phyloP scores from a whole-genome alignment of 1,284 basidiomycete species.

The Marasmius sp. region DNA sequence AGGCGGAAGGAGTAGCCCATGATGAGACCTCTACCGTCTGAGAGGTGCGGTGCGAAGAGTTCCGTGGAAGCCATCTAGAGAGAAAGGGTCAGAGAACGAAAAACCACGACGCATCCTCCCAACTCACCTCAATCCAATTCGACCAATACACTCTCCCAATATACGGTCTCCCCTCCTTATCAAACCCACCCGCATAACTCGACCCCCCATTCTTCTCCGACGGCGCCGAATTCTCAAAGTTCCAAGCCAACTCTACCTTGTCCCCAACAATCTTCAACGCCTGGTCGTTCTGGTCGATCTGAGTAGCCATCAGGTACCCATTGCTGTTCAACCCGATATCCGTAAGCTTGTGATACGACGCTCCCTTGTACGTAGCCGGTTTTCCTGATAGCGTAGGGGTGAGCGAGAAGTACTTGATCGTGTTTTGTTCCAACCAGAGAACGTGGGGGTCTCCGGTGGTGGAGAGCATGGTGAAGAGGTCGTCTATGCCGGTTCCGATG shows the following conservation, averaged over 20 bases:
- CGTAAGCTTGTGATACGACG: constrained; percentile 46
- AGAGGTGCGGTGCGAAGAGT: constrained; percentile 56
- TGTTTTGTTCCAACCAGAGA: constrained; percentile 70
- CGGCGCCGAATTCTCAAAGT: constrained; percentile 53
- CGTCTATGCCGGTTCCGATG: constrained; percentile 46
- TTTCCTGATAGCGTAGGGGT: constrained; percentile 54
- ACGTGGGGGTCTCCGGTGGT: constrained; percentile 37
- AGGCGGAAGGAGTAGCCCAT: constrained; percentile 72
- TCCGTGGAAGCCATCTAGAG: constrained; percentile 50
- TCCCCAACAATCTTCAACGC: constrained; percentile 50
- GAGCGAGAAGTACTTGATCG: constrained; percentile 53
- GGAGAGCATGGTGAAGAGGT: constrained; percentile 39
- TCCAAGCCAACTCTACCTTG: constrained; percentile 47
- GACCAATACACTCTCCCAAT: constrained; percentile 80
- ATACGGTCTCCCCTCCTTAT: constrained; percentile 57
- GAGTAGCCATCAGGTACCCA: constrained; percentile 54
- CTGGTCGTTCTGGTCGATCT: constrained; percentile 52
- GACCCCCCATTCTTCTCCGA: constrained; percentile 44
- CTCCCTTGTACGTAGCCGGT: constrained; percentile 39
- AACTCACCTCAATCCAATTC: constrained; percentile 51
- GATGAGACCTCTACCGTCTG: constrained; percentile 54
- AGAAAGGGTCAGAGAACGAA: constrained; percentile 6
- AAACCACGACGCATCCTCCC: not conserved
- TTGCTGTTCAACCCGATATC: constrained; percentile 52
- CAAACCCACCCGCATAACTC: constrained; percentile 61